Conservation (phyloP, 1,139 yeast genomes). For the Debaryomyces singareniensis region DNA sequence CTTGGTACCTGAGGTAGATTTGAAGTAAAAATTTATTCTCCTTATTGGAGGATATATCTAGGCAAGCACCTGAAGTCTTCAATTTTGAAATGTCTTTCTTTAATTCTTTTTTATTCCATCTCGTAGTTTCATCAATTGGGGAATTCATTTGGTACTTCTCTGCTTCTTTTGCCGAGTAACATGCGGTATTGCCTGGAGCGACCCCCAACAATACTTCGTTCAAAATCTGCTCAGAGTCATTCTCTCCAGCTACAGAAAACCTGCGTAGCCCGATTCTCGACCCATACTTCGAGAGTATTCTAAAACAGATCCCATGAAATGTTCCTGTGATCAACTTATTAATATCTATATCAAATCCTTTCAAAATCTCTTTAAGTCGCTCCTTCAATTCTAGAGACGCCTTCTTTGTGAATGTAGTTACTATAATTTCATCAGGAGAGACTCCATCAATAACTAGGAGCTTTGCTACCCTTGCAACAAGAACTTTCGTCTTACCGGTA, state of each 20-base stretch:
- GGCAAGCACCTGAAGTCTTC: conserved; percentile 42
- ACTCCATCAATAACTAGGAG: conserved; percentile 46
- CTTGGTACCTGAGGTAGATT: conserved; percentile 51
- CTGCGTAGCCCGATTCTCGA: conserved; percentile 38
- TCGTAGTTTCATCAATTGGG: conserved; percentile 15
- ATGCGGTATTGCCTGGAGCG: conserved; percentile 23
- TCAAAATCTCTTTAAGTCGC: conserved; percentile 42
- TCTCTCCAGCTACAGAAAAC: conserved; percentile 61
- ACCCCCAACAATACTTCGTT: conserved; percentile 34
- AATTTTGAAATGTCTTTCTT: conserved; percentile 44
- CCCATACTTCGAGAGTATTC: conserved; percentile 56
- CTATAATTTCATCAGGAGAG: conserved; percentile 58
- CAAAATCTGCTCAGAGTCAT: conserved; percentile 50
- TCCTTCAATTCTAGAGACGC: conserved; percentile 82
- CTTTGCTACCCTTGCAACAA: conserved; percentile 73
- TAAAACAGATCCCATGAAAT: conserved; percentile 73
- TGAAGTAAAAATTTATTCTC: conserved; percentile 14
- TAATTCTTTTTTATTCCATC: conserved; percentile 28
- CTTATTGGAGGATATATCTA: conserved; percentile 7
- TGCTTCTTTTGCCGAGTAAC: conserved; percentile 12
- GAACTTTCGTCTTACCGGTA: conserved; percentile 76
- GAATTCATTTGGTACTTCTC: conserved; percentile 9
- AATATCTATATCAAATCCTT: conserved; percentile 27
- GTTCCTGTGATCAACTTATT: conserved; percentile 66
- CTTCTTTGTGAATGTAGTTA: conserved; percentile 85